phyloP scores from a whole-genome alignment of 805 yeast genomes.

The Yueomyces sinensis region DNA sequence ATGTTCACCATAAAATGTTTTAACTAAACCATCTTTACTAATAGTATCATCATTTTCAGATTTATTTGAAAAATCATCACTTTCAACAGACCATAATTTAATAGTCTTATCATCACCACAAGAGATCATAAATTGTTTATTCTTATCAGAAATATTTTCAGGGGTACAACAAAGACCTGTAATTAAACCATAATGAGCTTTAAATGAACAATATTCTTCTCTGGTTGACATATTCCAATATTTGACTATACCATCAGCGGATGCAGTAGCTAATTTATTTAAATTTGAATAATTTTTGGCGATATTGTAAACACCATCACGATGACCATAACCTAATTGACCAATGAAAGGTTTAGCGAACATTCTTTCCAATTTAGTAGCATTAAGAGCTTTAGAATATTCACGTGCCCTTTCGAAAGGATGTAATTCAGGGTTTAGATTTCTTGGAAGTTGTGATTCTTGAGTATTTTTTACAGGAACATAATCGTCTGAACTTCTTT shows the following conservation, averaged over 20 bases:
- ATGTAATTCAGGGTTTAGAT: conserved; percentile 85
- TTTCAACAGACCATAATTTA: conserved; percentile 73
- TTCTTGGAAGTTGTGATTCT: conserved; percentile 75
- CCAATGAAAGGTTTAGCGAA: conserved; percentile 97
- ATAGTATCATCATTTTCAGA: conserved; percentile 18
- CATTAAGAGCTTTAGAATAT: conserved; percentile 86
- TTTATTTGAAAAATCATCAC: conserved; percentile 31
- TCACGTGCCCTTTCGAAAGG: conserved; percentile 97
- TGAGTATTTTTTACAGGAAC: conserved; percentile 88
- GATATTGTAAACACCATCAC: conserved; percentile 84
- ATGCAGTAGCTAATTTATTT: conserved; percentile 75
- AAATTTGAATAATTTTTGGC: conserved; percentile 65
- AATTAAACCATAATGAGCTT: conserved; percentile 85
- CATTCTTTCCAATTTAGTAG: conserved; percentile 90
- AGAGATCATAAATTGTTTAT: conserved; percentile 43
- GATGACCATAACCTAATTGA: conserved; percentile 87
- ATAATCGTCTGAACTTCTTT: conserved; percentile 82
- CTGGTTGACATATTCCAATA: conserved; percentile 84
- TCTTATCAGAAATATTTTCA: conserved; percentile 12
- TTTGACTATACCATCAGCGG: conserved; percentile 91
- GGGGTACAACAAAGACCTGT: conserved; percentile 75
- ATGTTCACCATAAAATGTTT: conserved; percentile 73
- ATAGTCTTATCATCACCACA: conserved; percentile 87
- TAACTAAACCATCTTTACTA: conserved; percentile 42
- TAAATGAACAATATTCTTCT: conserved; percentile 60